Base-by-base conservation (phyloP, 352 stramenopile genomes). In the Aphanomyces invadans region DNA sequence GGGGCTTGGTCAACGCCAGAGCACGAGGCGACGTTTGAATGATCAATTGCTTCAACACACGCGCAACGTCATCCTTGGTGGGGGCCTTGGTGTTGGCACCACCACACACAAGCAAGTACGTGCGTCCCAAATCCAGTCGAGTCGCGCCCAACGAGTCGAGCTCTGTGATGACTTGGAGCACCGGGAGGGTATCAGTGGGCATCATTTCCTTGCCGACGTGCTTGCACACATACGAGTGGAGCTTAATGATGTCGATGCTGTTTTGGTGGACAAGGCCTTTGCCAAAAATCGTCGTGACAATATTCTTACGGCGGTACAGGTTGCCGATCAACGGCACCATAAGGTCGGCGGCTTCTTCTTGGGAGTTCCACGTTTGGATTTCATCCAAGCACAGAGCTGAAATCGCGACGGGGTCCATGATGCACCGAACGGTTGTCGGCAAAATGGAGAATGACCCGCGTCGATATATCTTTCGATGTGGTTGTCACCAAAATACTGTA, bases 191-290 rank as follows among this genome's bases (percentile, higher is more conserved):
- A 69, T 91, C 83, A 26, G 70, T 76, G n/a, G 83, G 76, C 28
- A 77, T 74, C 74, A 94, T 88, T 62, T 71, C 63, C 72, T 88
- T 87, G 68, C 83, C 83, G 60, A 92, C 79, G 72, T 94, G 90
- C 75, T 91, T 89, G 76, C 81, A 90, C 21, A 90, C 85, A 56
- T 81, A 94, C 63, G 78, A 81, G 75, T 94, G 85, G 53, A 83
- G 72, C 70, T 87, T 87, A 63, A 92, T 89, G 72, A 91, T 72
- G 31, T 94, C 85, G 52, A 91, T 86, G 69, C 78, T 87, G 75
- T 89, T 90, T 70, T 91, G 89, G 76, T 92, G 85, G 44, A 91
- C 82, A 64, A 90, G 78, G 0, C 81, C 81, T 65, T 91, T 91
- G 78, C 78, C 81, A 63, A 92, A 94, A 52, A 91, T 74, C 66